phyloP scores from a whole-genome alignment of 139 green algal species.

The Asterochloris erici region DNA sequence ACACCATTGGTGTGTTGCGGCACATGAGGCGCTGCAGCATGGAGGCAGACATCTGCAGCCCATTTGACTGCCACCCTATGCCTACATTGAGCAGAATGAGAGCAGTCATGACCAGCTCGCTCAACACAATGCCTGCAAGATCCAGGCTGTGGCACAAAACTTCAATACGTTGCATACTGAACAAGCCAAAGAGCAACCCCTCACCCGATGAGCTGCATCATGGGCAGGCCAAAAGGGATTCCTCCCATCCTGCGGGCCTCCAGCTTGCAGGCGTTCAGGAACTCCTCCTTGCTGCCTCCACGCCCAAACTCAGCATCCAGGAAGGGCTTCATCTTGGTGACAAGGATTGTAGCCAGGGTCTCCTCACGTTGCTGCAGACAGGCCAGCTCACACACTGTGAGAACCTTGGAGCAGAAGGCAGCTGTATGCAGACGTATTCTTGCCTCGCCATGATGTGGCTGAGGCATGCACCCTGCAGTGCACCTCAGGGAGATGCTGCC shows the following conservation, averaged over 20 bases:
- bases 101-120: background rate
- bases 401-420: background rate
- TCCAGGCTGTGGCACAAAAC: background rate
- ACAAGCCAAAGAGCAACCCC: background rate
- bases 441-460: too few relatives aligned
- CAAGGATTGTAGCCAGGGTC: conserved; percentile 5
- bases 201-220: conserved; percentile 22
- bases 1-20: too few relatives aligned
- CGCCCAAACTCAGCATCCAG: conserved; percentile 7
- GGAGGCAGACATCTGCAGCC: too few relatives aligned
- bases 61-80: background rate
- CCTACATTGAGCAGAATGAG: background rate
- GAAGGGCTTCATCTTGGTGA: conserved; percentile 11
- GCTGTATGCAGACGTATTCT: too few relatives aligned
- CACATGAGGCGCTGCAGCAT: too few relatives aligned
- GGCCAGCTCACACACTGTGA: background rate
- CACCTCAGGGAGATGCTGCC: too few relatives aligned
- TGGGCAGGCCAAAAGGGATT: conserved; percentile 18
- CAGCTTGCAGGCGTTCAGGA: conserved; percentile 12
- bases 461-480: too few relatives aligned
- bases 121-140: background rate
- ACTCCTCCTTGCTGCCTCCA: conserved; percentile 6
- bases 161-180: background rate
- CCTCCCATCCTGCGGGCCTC: conserved; percentile 14
- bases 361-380: conserved; percentile 8